Base-by-base conservation (phyloP, 768 basidiomycete genomes). In the Phylloporus arenicola region DNA sequence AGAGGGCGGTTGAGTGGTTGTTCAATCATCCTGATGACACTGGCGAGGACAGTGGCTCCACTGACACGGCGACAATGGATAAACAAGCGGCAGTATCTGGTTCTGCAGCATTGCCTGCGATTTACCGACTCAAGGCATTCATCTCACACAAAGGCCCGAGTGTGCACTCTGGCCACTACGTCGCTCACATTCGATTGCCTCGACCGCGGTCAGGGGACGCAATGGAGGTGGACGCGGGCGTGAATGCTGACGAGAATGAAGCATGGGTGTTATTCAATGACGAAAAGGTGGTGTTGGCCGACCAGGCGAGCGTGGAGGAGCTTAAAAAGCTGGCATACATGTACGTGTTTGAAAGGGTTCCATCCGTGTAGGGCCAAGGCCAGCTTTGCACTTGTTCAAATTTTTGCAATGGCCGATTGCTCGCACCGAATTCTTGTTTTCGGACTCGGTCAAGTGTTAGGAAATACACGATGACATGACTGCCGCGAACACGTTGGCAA, bases 61-160 rank as follows among this genome's bases (percentile, higher is more conserved):
- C 64, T 3, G 42, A 68, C 8, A 38, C 67, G 2, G 46, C 46
- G 11, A 43, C 67, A 7, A 33, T 68, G 6, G 34, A 20, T 29
- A 55, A 56, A 30, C 49, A 29, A 17, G 12, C 24, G 13, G 6
- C 71, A 0, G 66, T 68, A 1, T 72, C 75, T 4, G 90, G 91
- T 19, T 77, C 81, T 25, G 70, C 72, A 3, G 58, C 61, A 2
- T 74, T 92, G 0, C 94, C 94, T 1, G 92, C 84, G 6, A 70
- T 71, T 13, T 99, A 91, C 71, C 72, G 74, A 25, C 78, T 99
- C 25, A 88, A 92, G 63, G 92, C 90, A 9, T 99, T 98, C 72
- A 83, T 99, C 61, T 96, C 93, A 44, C 95, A 99, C 74, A 98
- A 96, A 62, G 94, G 95, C 0, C 88, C 90, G 0, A 93, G 90